Evolutionary conservation across 2,329 filamentous ascomycete species (phyloP).

Genomic region (Moelleriella libera): DNA sequence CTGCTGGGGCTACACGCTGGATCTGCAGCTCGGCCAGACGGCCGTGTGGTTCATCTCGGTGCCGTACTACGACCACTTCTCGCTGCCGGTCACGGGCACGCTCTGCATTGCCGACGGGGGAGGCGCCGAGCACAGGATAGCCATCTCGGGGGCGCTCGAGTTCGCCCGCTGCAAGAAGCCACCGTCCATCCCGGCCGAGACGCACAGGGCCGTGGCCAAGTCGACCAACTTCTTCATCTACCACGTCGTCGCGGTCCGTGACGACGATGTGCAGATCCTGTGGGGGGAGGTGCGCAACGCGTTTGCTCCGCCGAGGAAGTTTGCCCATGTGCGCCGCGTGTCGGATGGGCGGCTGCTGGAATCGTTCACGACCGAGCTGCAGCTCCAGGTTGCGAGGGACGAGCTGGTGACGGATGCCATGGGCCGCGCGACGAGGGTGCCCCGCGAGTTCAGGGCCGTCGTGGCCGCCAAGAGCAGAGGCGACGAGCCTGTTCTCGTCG

Average conservation of each 20-base stretch:
- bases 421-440: not conserved
- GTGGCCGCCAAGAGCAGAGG: not conserved
- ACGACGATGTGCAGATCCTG: not conserved
- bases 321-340: not conserved
- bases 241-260: not conserved
- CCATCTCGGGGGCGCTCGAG: not conserved
- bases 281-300: not conserved
- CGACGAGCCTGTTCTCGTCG: not conserved
- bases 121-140: not conserved
- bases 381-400: not conserved
- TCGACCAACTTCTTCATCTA: not conserved
- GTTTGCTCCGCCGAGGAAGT: not conserved
- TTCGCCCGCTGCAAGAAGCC: not conserved
- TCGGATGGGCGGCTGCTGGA: not conserved
- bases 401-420: not conserved
- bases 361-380: not conserved
- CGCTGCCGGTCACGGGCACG: not conserved
- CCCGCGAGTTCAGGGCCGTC: not conserved
- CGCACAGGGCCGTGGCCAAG: not conserved
- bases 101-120: not conserved
- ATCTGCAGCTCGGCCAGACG: not conserved
- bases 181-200: not conserved
- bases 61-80: not conserved
- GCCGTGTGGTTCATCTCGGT: constrained; percentile 1
- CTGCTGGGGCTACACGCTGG: not conserved